Conservation (phyloP, 2,329 filamentous ascomycete genomes). For the Clonostachys chloroleuca region DNA sequence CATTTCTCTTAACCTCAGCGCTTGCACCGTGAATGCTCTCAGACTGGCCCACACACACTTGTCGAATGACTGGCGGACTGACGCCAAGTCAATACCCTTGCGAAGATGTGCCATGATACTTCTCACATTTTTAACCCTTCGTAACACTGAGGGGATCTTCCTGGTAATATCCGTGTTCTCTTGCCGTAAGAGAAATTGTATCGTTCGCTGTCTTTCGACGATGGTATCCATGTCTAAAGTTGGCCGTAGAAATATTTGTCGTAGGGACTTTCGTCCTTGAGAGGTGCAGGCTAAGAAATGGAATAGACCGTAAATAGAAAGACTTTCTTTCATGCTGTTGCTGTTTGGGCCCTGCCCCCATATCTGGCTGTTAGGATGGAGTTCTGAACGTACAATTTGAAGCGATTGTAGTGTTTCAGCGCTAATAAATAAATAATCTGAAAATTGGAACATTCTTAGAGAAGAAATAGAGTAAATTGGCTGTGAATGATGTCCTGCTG, state of each 20-base stretch:
- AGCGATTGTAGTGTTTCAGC: conserved; percentile 75
- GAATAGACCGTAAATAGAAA: conserved; percentile 83
- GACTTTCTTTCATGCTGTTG: conserved; percentile 69
- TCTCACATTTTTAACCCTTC: conserved; percentile 72
- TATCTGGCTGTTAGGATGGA: conserved; percentile 76
- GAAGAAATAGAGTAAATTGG: conserved; percentile 35
- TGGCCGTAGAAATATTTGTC: conserved; percentile 79
- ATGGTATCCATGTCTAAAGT: conserved; percentile 66
- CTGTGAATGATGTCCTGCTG: conserved; percentile 37
- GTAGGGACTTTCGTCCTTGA: conserved; percentile 70
- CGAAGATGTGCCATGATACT: conserved; percentile 64
- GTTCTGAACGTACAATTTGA: conserved; percentile 80
- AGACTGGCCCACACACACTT: conserved; percentile 72
- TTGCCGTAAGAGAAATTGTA: conserved; percentile 60
- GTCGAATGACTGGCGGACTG: conserved; percentile 46
- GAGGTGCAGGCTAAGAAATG: conserved; percentile 69
- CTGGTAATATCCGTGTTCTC: conserved; percentile 59
- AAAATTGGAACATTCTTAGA: conserved; percentile 72
- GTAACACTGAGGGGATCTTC: conserved; percentile 56
- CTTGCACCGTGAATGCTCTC: conserved; percentile 64
- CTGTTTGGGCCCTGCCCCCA: conserved; percentile 44
- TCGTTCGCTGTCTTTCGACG: conserved; percentile 64
- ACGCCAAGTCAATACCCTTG: conserved; percentile 65
- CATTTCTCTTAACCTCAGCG: conserved; percentile 64
- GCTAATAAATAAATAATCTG: conserved; percentile 70